Conservation (phyloP, 176 grass and related monocot genomes). For the Zizania latifolia region DNA sequence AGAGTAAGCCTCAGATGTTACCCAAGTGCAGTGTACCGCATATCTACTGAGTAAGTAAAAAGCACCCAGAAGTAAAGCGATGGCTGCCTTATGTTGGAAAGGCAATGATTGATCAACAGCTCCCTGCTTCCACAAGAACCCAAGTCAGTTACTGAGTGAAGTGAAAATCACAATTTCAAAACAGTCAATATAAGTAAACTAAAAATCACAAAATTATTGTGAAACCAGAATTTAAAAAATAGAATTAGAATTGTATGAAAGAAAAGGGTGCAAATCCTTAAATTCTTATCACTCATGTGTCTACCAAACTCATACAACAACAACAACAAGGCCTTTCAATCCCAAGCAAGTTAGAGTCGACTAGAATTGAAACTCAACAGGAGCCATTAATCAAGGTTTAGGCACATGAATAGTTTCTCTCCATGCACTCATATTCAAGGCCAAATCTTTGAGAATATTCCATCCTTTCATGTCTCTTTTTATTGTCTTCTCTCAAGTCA, state of each 20-base stretch:
- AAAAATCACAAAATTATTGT: background rate
- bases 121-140: constrained; percentile 50
- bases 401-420: too few relatives aligned
- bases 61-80: constrained; percentile 68
- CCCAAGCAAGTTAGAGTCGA: too few relatives aligned
- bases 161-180: background rate
- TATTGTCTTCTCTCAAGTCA: too few relatives aligned
- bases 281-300: too few relatives aligned
- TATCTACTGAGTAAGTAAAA: constrained; percentile 97
- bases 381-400: too few relatives aligned
- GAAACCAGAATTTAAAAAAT: background rate
- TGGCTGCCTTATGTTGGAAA: constrained; percentile 78
- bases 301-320: too few relatives aligned
- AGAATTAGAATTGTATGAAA: background rate
- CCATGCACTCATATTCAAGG: too few relatives aligned
- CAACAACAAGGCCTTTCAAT: too few relatives aligned
- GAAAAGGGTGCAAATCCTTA: too few relatives aligned
- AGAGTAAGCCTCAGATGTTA: constrained; percentile 97
- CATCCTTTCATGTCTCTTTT: too few relatives aligned
- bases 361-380: too few relatives aligned
- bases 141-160: background rate
- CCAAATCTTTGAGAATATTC: too few relatives aligned
- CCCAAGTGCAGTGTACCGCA: constrained; percentile 96
- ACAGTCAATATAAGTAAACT: background rate
- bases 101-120: constrained; percentile 77